phyloP scores from a whole-genome alignment of 2,329 filamentous ascomycete species.

The Fusarium sp. region DNA sequence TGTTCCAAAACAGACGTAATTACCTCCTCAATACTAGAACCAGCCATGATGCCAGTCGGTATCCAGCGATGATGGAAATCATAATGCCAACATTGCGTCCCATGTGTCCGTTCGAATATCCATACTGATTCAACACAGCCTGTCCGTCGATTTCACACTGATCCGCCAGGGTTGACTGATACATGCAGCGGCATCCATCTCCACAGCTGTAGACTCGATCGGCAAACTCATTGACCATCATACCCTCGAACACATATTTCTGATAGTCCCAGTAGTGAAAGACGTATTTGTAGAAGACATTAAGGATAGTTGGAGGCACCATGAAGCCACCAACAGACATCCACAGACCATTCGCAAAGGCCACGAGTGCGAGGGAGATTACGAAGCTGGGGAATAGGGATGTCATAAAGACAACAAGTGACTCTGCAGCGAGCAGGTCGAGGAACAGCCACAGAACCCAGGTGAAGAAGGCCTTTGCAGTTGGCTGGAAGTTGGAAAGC shows the following conservation, averaged over 20 bases:
- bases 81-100: constrained; percentile 84
- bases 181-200: constrained; percentile 73
- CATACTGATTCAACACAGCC: constrained; percentile 75
- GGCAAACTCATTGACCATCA: constrained; percentile 91
- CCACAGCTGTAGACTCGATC: constrained; percentile 64
- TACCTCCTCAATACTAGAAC: constrained; percentile 56
- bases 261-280: constrained; percentile 93
- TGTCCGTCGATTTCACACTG: constrained; percentile 76
- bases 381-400: constrained; percentile 82
- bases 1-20: neutral
- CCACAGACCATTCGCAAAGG: constrained; percentile 90
- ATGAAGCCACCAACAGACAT: constrained; percentile 88
- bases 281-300: constrained; percentile 86
- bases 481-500: constrained; percentile 78
- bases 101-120: constrained; percentile 72
- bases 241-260: constrained; percentile 85
- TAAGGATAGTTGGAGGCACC: constrained; percentile 75
- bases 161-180: constrained; percentile 60
- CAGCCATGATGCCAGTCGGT: constrained; percentile 66
- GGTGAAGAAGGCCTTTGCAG: constrained; percentile 73
- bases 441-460: constrained; percentile 89
- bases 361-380: constrained; percentile 78
- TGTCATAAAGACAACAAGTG: constrained; percentile 80
- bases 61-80: constrained; percentile 75
- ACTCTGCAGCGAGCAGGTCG: constrained; percentile 83